phyloP scores from a whole-genome alignment of 2,329 filamentous ascomycete genomes.

The Alternaria solani region DNA sequence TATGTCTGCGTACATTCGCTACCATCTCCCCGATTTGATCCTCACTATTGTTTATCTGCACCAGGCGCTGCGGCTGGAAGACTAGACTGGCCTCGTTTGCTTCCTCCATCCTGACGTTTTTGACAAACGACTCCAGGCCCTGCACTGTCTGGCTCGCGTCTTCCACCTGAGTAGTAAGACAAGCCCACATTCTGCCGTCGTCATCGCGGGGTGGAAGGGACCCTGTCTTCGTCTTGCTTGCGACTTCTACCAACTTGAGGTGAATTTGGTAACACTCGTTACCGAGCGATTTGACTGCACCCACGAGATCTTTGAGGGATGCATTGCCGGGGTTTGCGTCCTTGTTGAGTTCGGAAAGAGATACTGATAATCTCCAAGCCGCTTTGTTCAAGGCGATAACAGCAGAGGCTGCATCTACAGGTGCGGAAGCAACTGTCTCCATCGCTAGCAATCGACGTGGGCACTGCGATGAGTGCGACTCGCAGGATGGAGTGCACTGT shows the following conservation, averaged over 20 bases:
- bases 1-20: slow-evolving; percentile 22
- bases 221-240: slow-evolving; percentile 5
- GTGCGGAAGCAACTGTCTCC: slow-evolving; percentile 8
- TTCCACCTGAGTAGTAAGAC: slow-evolving; percentile 21
- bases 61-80: slow-evolving; percentile 17
- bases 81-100: slow-evolving; percentile 7
- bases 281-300: slow-evolving; percentile 29
- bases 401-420: slow-evolving; percentile 15
- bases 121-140: slow-evolving; percentile 24
- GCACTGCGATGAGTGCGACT: background rate
- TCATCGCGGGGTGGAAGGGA: slow-evolving; percentile 13
- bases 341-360: slow-evolving; percentile 25
- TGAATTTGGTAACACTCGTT: slow-evolving; percentile 32
- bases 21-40: slow-evolving; percentile 3
- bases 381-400: slow-evolving; percentile 26
- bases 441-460: slow-evolving; percentile 8
- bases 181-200: slow-evolving; percentile 23
- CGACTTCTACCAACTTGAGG: slow-evolving; percentile 23
- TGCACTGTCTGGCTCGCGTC: slow-evolving; percentile 21
- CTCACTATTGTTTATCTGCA: slow-evolving; percentile 9
- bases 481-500: background rate
- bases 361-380: slow-evolving; percentile 27
- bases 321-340: slow-evolving; percentile 15
- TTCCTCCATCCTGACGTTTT: slow-evolving; percentile 6
- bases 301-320: slow-evolving; percentile 17